Evolutionary conservation across 2,329 filamentous ascomycete genomes (phyloP), one percentile per base, ranked within the genome.

Genomic region (Emmonsia crescens): DNA sequence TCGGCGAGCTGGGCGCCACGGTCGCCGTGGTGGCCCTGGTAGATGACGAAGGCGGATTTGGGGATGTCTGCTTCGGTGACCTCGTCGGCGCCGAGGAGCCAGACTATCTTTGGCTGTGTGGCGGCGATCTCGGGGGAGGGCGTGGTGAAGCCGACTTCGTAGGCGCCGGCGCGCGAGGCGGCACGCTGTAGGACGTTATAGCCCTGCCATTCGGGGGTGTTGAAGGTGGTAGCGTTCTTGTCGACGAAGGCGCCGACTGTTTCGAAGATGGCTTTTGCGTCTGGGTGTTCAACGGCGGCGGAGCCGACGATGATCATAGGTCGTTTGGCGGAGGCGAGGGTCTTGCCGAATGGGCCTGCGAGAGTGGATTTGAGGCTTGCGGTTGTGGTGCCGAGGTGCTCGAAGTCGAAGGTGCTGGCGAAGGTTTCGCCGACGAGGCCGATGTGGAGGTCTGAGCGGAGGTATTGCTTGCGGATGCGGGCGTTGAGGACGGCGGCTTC

Each of bases 21-120:
- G 79, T 99, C 94, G 77, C 94, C 94, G 76, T 99, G 94, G 77
- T 99, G 94, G 66, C 94, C 94, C 78, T 99, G 94, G 81, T 99
- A 99, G 70, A 99, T 85, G 65, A 99, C 87, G 73, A 97, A 99
- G 14, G 94, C 92, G 67, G 94, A 89, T 82, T 94, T 96, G 70
- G 94, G 94, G 62, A 99, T 89, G 69, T 96, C 91, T 63, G 85
- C 83, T 68, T 89, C 85, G 66, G 83, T 82, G 72, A 97, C 83
- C 79, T 99, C 94, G 74, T 99, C 94, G 33, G 94, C 94, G 68
- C 92, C 94, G 59, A 99, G 86, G 59, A 99, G 86, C 92, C 93
- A 99, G 73, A 99, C 80, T 72, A 99, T 91, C 83, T 97, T 99
- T 65, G 94, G 87, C 73, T 86, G 89, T 57, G 89, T 93, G 74